Base-by-base conservation (phyloP, 2,329 filamentous ascomycete genomes). In the Lachnellula cervina region DNA sequence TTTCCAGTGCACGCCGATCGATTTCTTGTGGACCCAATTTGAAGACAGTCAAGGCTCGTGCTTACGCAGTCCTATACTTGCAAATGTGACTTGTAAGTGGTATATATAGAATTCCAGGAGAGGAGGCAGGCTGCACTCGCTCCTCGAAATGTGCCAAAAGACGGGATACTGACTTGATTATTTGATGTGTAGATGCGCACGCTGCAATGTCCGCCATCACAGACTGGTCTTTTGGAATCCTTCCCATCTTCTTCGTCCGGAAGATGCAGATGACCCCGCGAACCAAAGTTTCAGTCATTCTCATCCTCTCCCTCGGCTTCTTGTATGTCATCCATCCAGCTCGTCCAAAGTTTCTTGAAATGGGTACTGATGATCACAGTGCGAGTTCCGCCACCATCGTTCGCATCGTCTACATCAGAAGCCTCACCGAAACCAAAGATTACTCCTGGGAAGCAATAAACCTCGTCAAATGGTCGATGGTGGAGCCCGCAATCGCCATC, bases 391-490 rank as follows among this genome's bases (percentile, higher is more conserved):
- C 73, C 16, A 75, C 73, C 4, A 70, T 76, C 46, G 69, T 76
- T 28, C 72, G 74, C 14, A 71, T 77, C 34, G 70, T 72, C 5
- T 77, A 75, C 60, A 70, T 76, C n/a, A 66, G 67, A 54, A 59
- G 68, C 35, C 66, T 76, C 5, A 64, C 66, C 2, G 60, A 67
- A n/a, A 70, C 69, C 28, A 56, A 58, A 9, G 74, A 77, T 53
- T 71, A 70, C 49, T 64, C 73, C 1, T 75, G 72, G 67, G 69
- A 71, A 53, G 73, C 73, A 55, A 71, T 73, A 16, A 73, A 74
- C 59, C 63, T 76, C 6, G 70, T 72, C 5, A 75, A 76, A 55
- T 77, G 74, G 74, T 74, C 71, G 4, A 73, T 74, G 47, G 68
- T 73, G n/a, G 73, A 76, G 58, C 72, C 71, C 34, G 71, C 71